These are phyloP conservation scores for Linnemannia zychae DNA, from an alignment of 192 early-diverging fungal genomes.

Conservation along the genomic window DNA sequence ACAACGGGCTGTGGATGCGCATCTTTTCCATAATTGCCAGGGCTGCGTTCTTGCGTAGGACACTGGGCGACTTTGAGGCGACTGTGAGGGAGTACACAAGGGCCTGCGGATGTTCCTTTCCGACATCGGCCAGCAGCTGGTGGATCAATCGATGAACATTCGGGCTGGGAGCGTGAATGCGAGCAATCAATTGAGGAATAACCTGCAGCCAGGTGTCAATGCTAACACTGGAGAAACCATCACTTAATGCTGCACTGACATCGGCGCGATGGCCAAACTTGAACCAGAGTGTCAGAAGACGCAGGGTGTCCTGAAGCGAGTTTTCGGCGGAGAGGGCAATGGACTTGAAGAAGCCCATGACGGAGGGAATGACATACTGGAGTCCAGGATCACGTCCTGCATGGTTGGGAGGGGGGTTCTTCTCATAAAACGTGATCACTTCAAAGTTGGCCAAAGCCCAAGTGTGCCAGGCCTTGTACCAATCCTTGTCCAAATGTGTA, in stretches of 20 bases:
- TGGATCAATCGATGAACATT: constrained; percentile 89
- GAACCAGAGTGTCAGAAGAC: constrained; percentile 95
- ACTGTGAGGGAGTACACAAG: constrained; percentile 98
- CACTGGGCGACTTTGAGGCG: constrained; percentile 91
- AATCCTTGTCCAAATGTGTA: constrained; percentile 88
- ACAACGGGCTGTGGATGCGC: constrained; percentile 79
- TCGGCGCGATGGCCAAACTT: constrained; percentile 92
- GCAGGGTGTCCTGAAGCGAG: constrained; percentile 94
- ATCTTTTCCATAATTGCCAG: constrained; percentile 93
- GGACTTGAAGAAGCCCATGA: constrained; percentile 94
- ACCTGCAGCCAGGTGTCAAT: constrained; percentile 98
- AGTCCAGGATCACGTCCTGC: constrained; percentile 57
- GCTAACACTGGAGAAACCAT: constrained; percentile 86
- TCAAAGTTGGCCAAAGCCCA: constrained; percentile 97
- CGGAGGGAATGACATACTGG: constrained; percentile 88
- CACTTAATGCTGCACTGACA: constrained; percentile 84
- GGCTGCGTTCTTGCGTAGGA: constrained; percentile 80
- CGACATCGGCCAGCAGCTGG: constrained; percentile 90
- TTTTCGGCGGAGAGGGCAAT: constrained; percentile 89
- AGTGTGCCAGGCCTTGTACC: constrained; percentile 98
- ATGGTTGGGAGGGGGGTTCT: constrained; percentile 59
- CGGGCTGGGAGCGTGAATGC: constrained; percentile 85
- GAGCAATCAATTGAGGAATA: constrained; percentile 96
- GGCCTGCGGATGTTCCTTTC: constrained; percentile 95
- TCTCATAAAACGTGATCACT: constrained; percentile 81